Conservation (phyloP, 305 asterid species). For the Fraxinus ornus region DNA sequence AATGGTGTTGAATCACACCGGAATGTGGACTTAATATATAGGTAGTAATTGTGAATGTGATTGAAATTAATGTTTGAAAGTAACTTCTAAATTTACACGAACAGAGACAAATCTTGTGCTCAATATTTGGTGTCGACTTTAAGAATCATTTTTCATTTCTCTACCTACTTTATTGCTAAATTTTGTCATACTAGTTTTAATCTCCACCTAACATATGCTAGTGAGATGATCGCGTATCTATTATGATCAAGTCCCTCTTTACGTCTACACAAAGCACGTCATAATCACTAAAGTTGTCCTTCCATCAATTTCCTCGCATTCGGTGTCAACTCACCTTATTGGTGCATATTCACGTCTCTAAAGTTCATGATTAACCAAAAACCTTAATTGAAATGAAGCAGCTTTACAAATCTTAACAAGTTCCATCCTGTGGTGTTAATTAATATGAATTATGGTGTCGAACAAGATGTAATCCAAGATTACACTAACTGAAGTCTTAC, state of each 20-base stretch:
- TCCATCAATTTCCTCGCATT: not conserved
- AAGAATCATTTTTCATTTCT: not conserved
- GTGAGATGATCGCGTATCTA: not conserved
- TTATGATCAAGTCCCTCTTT: not conserved
- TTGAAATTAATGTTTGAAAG: no score
- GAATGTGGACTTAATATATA: no score
- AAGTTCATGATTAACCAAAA: not conserved
- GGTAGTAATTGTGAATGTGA: no score
- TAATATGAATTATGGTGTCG: conserved; percentile 10
- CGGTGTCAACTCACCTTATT: not conserved
- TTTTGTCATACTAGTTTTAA: not conserved
- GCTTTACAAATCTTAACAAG: conserved; percentile 26
- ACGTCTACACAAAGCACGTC: not conserved
- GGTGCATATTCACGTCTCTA: not conserved
- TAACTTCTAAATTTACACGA: no score
- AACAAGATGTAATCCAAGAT: conserved; percentile 6
- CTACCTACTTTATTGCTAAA: not conserved
- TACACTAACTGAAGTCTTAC: not conserved
- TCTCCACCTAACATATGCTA: not conserved
- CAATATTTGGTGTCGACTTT: not conserved
- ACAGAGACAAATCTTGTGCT: not conserved
- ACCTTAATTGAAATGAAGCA: conserved; percentile 2
- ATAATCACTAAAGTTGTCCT: not conserved
- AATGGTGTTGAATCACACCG: no score
- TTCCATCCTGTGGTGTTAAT: conserved; percentile 9